Percentiles rank a stretch among this genome's conserved stretches.
Conservation (phyloP, 352 stramenopile genomes). For the Phytophthora kernoviae region DNA sequence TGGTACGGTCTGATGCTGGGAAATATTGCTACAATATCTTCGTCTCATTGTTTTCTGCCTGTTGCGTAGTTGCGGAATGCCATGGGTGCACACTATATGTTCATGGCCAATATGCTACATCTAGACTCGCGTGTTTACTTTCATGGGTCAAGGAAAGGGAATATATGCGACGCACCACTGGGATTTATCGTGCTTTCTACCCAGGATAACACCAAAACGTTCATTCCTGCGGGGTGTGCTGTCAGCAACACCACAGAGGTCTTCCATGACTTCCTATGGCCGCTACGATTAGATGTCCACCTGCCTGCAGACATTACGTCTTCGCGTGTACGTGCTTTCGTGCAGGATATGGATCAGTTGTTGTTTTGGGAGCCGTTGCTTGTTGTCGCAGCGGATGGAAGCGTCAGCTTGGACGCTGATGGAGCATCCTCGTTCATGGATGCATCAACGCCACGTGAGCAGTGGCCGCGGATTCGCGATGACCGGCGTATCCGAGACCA, state of each 20-base stretch:
- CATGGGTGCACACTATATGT: conserved; percentile 80
- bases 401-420: conserved; percentile 22
- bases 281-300: conserved; percentile 54
- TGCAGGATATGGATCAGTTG: conserved; percentile 70
- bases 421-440: conserved; percentile 33
- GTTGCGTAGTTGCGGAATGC: conserved; percentile 62
- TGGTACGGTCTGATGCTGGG: conserved; percentile 38
- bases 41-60: conserved; percentile 1
- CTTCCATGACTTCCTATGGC: conserved; percentile 57
- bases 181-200: conserved; percentile 73
- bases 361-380: conserved; percentile 48
- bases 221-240: conserved; percentile 63
- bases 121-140: conserved; percentile 56
- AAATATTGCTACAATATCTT: background rate
- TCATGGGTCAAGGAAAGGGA: conserved; percentile 45
- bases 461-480: conserved; percentile 12
- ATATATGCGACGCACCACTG: conserved; percentile 60
- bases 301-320: conserved; percentile 40
- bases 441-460: conserved; percentile 26
- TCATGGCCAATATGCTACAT: conserved; percentile 73
- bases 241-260: conserved; percentile 57
- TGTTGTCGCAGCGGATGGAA: conserved; percentile 28
- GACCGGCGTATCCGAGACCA: conserved; percentile 12
- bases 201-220: conserved; percentile 61
- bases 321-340: conserved; percentile 50